Evolutionary conservation across 768 basidiomycete genomes (phyloP).

Genomic region (Pulveroboletus sp.): DNA sequence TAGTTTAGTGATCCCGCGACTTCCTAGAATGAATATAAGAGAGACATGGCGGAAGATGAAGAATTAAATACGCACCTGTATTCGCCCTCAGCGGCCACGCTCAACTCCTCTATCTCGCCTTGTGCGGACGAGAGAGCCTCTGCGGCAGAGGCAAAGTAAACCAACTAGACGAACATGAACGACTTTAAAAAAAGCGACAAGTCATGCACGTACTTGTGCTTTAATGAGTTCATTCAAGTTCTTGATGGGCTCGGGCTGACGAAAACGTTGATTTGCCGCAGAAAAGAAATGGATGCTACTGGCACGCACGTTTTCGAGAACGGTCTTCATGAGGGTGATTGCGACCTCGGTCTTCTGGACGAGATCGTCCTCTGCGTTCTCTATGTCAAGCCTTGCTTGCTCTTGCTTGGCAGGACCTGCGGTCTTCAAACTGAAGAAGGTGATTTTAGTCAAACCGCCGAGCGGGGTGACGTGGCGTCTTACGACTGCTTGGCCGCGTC

Average conservation of each 20-base stretch:
- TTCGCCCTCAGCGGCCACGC: conserved; percentile 90
- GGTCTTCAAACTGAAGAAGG: conserved; percentile 64
- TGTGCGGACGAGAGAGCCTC: conserved; percentile 81
- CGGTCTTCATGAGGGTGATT: conserved; percentile 96
- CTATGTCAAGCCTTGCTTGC: conserved; percentile 87
- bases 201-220: conserved; percentile 58
- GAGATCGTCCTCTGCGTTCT: conserved; percentile 93
- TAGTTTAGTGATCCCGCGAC: conserved; percentile 80
- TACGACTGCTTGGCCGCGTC: conserved; percentile 89
- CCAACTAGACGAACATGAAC: conserved; percentile 42
- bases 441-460: background rate
- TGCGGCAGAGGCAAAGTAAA: conserved; percentile 73
- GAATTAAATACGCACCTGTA: conserved; percentile 59
- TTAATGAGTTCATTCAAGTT: conserved; percentile 90
- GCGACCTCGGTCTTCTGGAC: conserved; percentile 98
- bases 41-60: background rate
- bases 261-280: background rate
- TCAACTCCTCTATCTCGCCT: conserved; percentile 91
- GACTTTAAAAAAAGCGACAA: background rate
- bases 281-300: background rate
- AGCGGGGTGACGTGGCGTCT: conserved; percentile 24
- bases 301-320: conserved; percentile 87
- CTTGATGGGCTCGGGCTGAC: conserved; percentile 94
- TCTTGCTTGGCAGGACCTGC: conserved; percentile 78
- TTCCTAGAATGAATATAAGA: conserved; percentile 47